These are phyloP conservation scores for Claviceps africana DNA, from an alignment of 2,329 filamentous ascomycete species.

Conservation along the genomic window DNA sequence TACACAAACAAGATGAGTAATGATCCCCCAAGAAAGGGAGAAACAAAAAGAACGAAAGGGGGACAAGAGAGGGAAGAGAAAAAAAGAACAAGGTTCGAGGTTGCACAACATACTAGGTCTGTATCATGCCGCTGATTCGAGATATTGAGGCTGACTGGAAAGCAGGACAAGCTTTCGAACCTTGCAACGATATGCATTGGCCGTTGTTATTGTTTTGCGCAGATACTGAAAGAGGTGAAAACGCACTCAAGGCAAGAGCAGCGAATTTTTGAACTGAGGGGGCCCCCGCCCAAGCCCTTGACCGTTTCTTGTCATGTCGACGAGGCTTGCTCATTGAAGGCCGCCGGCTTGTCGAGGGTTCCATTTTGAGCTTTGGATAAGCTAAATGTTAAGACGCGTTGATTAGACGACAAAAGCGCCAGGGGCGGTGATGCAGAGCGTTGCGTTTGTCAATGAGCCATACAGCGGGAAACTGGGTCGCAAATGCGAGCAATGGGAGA, in stretches of 20 bases:
- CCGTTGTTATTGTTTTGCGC: conserved; percentile 19
- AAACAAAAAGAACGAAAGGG: neutral
- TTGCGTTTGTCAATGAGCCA: conserved; percentile 1
- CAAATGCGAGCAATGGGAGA: neutral
- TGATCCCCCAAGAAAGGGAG: neutral
- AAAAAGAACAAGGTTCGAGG: too few relatives aligned
- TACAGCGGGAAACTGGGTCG: conserved; percentile 1
- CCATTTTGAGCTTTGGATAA: neutral
- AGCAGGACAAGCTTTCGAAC: conserved; percentile 56
- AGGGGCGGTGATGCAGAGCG: neutral
- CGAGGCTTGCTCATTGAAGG: neutral
- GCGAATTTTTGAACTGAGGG: neutral
- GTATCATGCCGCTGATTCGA: conserved; percentile 41
- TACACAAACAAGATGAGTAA: conserved; percentile 6
- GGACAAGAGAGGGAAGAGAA: too few relatives aligned
- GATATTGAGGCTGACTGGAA: conserved; percentile 62
- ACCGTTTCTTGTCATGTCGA: neutral
- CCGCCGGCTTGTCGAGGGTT: neutral
- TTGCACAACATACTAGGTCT: conserved; percentile 45
- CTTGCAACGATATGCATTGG: conserved; percentile 51
- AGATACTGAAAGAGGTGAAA: conserved; percentile 17
- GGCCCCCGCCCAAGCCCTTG: neutral
- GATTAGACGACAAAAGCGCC: neutral
- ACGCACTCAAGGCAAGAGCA: conserved; percentile 14
- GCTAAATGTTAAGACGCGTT: neutral